Evolutionary conservation across 1,284 basidiomycete species (phyloP), one percentile per base, ranked within the genome.

Genomic region (Cryptococcus floricola): DNA sequence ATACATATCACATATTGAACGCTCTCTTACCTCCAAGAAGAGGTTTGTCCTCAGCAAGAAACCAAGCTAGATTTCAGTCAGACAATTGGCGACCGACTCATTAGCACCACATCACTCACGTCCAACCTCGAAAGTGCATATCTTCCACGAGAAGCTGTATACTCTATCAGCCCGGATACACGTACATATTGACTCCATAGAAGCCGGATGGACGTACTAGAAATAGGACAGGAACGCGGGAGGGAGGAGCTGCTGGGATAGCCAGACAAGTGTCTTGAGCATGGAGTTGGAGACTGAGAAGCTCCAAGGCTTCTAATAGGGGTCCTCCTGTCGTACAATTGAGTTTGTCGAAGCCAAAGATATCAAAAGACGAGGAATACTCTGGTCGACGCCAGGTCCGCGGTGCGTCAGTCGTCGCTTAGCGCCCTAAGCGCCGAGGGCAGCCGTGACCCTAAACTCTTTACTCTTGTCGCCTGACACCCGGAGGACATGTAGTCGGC

Each of bases 181-280:
- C 46, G 23, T 38, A 7, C 19, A 37, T 27, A 23, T 10, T 19
- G 13, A 12, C 39, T 25, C 13, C n/a, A 37, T 23, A 18, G 18
- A 8, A 23, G 25, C 8, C 13, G 16, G 38, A 13, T 38, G 27
- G 18, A 46, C 68, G 58, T 48, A 68, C 66, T 59, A 66, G 54
- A 71, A 70, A 58, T 73, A 75, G 12, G 63, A 62, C 23, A 75
- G 61, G 3, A 73, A 57, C 4, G 64, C 61, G 0, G 71, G 70
- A 1, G 73, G 73, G 6, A 73, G 59, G 47, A 71, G 48, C 56
- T 70, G 62, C 52, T 69, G 64, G 16, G 65, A 37, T 4, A 64
- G 25, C 62, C 64, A 61, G 38, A 51, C 31, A 1, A 48, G 58
- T 2, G 28, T 6, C 19, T n/a, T 48, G 38, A 18, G 14, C 44